Base-by-base conservation (phyloP, 169 alveolate genomes). In the Eimeria zaria region DNA sequence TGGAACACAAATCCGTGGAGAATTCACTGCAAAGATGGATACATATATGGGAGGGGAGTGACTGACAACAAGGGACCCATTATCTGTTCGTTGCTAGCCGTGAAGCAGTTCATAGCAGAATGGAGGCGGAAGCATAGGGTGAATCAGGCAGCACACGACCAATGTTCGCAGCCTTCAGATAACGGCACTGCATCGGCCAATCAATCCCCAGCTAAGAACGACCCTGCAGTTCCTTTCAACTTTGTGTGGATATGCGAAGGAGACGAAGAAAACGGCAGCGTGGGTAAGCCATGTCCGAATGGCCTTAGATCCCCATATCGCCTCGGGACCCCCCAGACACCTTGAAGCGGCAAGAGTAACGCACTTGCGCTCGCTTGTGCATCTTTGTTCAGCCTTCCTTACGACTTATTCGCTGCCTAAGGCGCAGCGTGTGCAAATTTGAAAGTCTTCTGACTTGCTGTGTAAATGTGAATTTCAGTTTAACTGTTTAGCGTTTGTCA, bases 61-160 rank as follows among this genome's bases (percentile, higher is more conserved):
- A 91, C 95, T 46, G 97, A 96, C 95, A 96, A 96, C 92, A 96
- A 96, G 73, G 97, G 97, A 58, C 97, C 97, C 48, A 73, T 96
- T n/a, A 80, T 91, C 67, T 91, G 95, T 48, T 67, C 95, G 22
- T 16, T 96, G 48, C 84, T 96, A n/a, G 97, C 97, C 67, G 97
- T 91, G 41, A 78, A 76, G 89, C 95, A 55, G 60, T 89, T 95
- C 80, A 71, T 84, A 2, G 74, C 90, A n/a, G 93, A 95, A 46
- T 74, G 90, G 90, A 89, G 91, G 73, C 64, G 83, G 81, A 83
- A 67, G 36, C 91, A 92, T 74, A 94, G 87, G 51, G 89, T 18
- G 5, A 60, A 89, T 24, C 89, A 81, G 83, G 64, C 83, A 24
- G 1, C 53, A 44, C 81, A 73, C 41, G 84, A 67, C 41, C 95